Base-by-base conservation (phyloP, 768 basidiomycete species). In the Mycena floridula region DNA sequence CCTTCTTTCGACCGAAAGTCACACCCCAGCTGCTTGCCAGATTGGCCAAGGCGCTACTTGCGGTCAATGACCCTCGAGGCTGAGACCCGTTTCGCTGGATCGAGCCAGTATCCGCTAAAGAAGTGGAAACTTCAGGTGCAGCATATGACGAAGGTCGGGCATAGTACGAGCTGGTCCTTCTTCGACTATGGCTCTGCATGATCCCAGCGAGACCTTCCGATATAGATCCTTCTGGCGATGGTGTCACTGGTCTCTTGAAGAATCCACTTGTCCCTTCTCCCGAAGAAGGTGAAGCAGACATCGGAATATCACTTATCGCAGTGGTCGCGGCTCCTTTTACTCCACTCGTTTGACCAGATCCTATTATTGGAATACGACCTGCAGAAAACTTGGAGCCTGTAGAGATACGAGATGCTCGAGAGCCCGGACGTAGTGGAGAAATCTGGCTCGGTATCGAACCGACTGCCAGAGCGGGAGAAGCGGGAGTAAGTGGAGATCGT, bases 381-480 rank as follows among this genome's bases (percentile, higher is more conserved):
- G 73, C 67, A 6, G 85, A 87, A 56, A 87, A 82, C 44, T 68
- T 73, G 7, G 87, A 89, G 1, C 83, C 75, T 5, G 76, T 72
- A 2, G 85, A 87, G 18, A 81, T 58, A 15, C 82, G 74, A 2
- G 85, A 88, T 5, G 83, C 79, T 32, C 86, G 74, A 5, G 87
- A 89, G 5, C 73, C 82, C 26, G 87, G 82, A 7, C 87, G 78
- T 38, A 85, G 60, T 1, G 86, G 84, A 0, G 83, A 81, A 9
- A 65, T 28, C 46, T 69, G 66, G 38, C 61, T 68, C 21, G 73
- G 62, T 3, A 59, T 53, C 27, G 72, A 66, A 11, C 59, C 56
- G 7, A 59, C 52, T 20, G 61, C 58, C 12, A 58, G 62, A 11
- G 61, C 59, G 6, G 67, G 66, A n/a, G 68, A 63, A 24, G 66